phyloP scores from a whole-genome alignment of 306 rosid species.

The Trichosanthes truncata region DNA sequence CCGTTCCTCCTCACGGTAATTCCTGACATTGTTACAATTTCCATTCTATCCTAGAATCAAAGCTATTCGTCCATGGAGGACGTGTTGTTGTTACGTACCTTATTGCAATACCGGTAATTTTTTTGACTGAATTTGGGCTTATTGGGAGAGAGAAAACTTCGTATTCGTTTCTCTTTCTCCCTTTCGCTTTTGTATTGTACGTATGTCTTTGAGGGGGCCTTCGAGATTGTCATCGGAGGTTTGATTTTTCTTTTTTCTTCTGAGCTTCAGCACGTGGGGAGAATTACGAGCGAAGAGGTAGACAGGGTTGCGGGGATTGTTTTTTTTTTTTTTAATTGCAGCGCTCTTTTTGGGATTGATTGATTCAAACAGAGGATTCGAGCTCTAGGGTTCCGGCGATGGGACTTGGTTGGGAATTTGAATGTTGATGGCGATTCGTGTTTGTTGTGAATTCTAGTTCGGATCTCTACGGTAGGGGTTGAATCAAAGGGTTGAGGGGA shows the following conservation, averaged over 20 bases:
- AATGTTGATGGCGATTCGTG: constrained; percentile 47
- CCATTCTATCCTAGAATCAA: not conserved
- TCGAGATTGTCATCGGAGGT: not conserved
- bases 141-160: constrained; percentile 7
- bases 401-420: constrained; percentile 1
- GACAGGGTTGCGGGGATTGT: not conserved
- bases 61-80: not conserved
- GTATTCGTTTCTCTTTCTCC: constrained; percentile 1
- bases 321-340: not conserved
- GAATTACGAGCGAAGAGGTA: not conserved
- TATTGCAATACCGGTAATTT: not conserved
- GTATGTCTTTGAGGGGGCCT: not conserved
- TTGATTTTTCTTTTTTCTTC: not conserved
- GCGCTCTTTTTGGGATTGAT: not conserved
- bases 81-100: not conserved
- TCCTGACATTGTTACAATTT: not conserved
- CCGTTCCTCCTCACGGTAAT: not conserved
- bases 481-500: constrained; percentile 39
- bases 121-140: not conserved
- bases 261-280: not conserved
- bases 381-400: constrained; percentile 9
- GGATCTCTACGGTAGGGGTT: constrained; percentile 53
- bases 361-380: not conserved
- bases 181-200: not conserved
- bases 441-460: constrained; percentile 42